These are phyloP conservation scores for Lecanicillium sp. DNA, from an alignment of 2,329 filamentous ascomycete species.

Conservation along the genomic window DNA sequence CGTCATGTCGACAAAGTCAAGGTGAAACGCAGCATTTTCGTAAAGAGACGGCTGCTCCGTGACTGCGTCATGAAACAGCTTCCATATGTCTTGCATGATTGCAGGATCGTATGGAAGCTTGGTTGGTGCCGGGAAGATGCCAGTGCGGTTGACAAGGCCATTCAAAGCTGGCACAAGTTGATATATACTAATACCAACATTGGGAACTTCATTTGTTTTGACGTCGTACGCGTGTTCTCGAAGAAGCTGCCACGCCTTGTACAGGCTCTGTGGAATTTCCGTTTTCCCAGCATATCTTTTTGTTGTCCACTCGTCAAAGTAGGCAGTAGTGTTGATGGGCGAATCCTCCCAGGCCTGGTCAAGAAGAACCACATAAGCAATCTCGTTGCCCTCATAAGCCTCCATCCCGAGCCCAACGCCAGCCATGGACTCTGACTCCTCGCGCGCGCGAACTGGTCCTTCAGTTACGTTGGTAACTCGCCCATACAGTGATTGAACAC, in stretches of 20 bases:
- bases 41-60: slow-evolving; percentile 22
- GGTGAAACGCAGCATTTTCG: slow-evolving; percentile 28
- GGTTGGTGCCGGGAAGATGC: slow-evolving; percentile 25
- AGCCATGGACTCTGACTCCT: slow-evolving; percentile 28
- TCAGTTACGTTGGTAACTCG: slow-evolving; percentile 37
- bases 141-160: slow-evolving; percentile 26
- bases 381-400: slow-evolving; percentile 40
- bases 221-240: slow-evolving; percentile 8
- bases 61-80: slow-evolving; percentile 26
- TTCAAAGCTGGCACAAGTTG: slow-evolving; percentile 32
- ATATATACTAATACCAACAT: slow-evolving; percentile 35
- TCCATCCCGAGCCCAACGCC: slow-evolving; percentile 39
- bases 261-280: slow-evolving; percentile 5
- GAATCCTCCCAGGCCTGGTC: slow-evolving; percentile 36
- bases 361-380: slow-evolving; percentile 38
- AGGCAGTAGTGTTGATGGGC: slow-evolving; percentile 32
- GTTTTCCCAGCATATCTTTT: slow-evolving; percentile 23
- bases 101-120: slow-evolving; percentile 29
- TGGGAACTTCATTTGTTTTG: slow-evolving; percentile 14
- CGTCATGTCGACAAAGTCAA: slow-evolving; percentile 37
- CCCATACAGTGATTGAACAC: slow-evolving; percentile 36
- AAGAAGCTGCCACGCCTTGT: slow-evolving; percentile 7
- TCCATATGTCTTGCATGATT: slow-evolving; percentile 27
- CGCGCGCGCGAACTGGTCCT: slow-evolving; percentile 31
- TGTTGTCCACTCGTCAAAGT: slow-evolving; percentile 35